These are phyloP conservation scores for Sporodiniella umbellata DNA, from an alignment of 371 early-diverging fungal genomes.

Conservation along the genomic window DNA sequence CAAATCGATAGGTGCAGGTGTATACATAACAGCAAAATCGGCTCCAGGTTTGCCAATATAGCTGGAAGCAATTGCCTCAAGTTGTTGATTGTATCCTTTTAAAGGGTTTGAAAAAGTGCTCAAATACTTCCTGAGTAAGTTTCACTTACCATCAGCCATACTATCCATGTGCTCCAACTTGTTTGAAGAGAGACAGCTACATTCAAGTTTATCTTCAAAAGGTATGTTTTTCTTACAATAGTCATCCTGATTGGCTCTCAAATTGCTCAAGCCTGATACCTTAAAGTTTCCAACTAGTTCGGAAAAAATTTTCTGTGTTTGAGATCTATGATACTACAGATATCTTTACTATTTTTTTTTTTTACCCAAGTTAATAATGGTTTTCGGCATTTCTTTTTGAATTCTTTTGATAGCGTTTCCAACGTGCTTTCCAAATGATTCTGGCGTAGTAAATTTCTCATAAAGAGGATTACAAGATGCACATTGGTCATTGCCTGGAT, in stretches of 20 bases:
- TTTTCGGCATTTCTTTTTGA: constrained; percentile 18
- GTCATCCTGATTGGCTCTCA: constrained; percentile 7
- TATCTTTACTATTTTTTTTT: background rate
- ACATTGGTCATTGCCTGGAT: constrained; percentile 25
- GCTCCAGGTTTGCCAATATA: constrained; percentile 5
- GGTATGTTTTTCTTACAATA: constrained; percentile 16
- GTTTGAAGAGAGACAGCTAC: constrained; percentile 13
- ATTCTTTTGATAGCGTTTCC: constrained; percentile 23
- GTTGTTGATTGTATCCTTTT: constrained; percentile 6
- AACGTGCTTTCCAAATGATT: constrained; percentile 21
- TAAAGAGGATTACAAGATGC: constrained; percentile 9
- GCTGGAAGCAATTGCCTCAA: constrained; percentile 11
- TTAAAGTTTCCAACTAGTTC: constrained; percentile 20
- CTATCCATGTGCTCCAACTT: constrained; percentile 17
- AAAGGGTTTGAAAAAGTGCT: no score
- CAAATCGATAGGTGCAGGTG: constrained; percentile 17
- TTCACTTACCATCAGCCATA: constrained; percentile 15
- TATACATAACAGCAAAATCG: constrained; percentile 26
- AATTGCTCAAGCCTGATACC: constrained; percentile 17
- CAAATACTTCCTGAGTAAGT: background rate
- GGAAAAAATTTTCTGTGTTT: no score
- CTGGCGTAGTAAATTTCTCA: constrained; percentile 1
- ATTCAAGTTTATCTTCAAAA: constrained; percentile 11
- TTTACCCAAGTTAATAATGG: constrained; percentile 25
- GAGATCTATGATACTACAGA: background rate